Evolutionary conservation across 73 alveolate genomes (phyloP), one percentile per base, ranked within the genome.

Genomic region (Blepharisma japonicum): DNA sequence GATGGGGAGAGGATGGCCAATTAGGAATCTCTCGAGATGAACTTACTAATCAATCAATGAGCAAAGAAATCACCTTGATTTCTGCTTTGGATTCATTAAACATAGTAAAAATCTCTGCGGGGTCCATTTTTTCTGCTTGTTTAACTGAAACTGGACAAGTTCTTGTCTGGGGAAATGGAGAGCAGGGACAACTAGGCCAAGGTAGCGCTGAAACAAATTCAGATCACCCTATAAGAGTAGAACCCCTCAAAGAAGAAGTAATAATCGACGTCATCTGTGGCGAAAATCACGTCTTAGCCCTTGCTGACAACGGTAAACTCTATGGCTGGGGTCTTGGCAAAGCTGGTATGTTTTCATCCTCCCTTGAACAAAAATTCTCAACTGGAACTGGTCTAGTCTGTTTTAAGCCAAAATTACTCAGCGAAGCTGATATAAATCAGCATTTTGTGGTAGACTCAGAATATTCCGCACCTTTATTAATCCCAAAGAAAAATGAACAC

Each of bases 251-350:
- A 42, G 71, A 49, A 6, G 85, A 76, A n/a, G 68, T 80, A 42
- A 81, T 91, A 11, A 66, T 77, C 53, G 93, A 89, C 76, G 72
- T 87, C 7, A 48, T 79, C 38, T 89, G 94, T 45, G 98, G 98
- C 25, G 97, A 91, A 50, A 86, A 94, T 11, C 89, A 84, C 83
- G 87, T 88, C 71, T 55, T 89, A 53, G 96, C 93, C 48, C 54
- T 85, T 49, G 47, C 83, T 70, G 87, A 80, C 2, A 79, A 77
- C 55, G 92, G 92, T 25, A 84, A 94, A 71, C 77, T 68, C 42
- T 94, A 77, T 83, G 93, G 92, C 23, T 94, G 98, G 98, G 98
- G 98, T 9, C 84, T 86, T 74, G 98, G 98, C 0, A 68, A 78
- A 3, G 50, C 91, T 39, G 80, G 80, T 2, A 45, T 45, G 14